These are phyloP conservation scores for Pseudevernia furfuracea DNA, from an alignment of 495 filamentous ascomycete genomes.

Conservation along the genomic window DNA sequence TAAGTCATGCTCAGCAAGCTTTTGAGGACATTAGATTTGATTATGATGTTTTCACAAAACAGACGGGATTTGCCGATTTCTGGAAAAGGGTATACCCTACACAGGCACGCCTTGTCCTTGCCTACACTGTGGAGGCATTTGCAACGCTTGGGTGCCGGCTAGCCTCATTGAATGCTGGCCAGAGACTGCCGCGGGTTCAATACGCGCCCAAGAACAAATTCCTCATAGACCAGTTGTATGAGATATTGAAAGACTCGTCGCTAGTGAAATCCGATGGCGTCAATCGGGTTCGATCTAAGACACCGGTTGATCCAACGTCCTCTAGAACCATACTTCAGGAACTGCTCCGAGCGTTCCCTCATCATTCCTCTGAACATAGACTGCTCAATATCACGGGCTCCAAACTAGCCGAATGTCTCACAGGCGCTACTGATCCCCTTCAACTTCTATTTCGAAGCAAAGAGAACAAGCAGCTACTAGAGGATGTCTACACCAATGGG, in stretches of 20 bases:
- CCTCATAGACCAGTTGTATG: constrained; percentile 30
- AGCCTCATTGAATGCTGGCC: constrained; percentile 23
- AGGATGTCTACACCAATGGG: constrained; percentile 27
- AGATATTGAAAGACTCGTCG: constrained; percentile 28
- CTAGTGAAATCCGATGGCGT: constrained; percentile 13
- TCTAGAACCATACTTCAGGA: constrained; percentile 11
- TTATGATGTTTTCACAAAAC: constrained; percentile 9
- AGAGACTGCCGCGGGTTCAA: constrained; percentile 24
- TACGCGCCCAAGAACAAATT: constrained; percentile 25
- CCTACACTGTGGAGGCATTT: constrained; percentile 39
- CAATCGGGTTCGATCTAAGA: too few species aligned
- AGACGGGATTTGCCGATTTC: constrained; percentile 25
- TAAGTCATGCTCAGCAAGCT: not conserved
- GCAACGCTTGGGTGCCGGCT: constrained; percentile 31
- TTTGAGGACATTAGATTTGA: not conserved
- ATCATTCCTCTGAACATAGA: constrained; percentile 25
- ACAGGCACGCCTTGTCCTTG: constrained; percentile 34
- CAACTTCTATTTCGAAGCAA: constrained; percentile 19
- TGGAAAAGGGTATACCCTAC: constrained; percentile 26
- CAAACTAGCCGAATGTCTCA: constrained; percentile 24
- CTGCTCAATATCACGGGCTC: constrained; percentile 24
- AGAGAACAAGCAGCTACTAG: constrained; percentile 14
- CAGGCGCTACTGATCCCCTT: constrained; percentile 20
- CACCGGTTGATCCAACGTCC: constrained; percentile 3
- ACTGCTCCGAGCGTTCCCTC: constrained; percentile 22